Conservation (phyloP, 306 rosid genomes). For the Castanea sativa region DNA sequence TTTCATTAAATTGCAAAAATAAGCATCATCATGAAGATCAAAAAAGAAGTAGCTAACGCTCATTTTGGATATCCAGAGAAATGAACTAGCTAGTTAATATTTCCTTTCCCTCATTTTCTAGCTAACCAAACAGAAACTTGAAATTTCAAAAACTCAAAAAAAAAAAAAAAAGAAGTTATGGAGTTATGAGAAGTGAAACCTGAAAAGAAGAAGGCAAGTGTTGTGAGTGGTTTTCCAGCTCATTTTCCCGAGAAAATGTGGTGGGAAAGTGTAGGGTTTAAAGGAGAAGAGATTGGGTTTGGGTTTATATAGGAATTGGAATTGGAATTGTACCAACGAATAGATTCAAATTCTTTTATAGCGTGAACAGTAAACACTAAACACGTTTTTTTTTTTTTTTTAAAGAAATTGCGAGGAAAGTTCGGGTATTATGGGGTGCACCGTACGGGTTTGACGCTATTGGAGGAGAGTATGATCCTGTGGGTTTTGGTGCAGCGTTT, state of each 20-base stretch:
- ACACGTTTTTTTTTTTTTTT: no score
- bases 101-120: constrained; percentile 5
- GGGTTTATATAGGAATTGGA: constrained; percentile 15
- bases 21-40: not conserved
- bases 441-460: constrained; percentile 5
- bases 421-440: constrained; percentile 12
- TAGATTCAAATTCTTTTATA: constrained; percentile 10
- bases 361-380: no score
- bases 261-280: constrained; percentile 31
- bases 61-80: not conserved
- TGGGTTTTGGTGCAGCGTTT: not conserved
- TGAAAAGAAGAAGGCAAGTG: constrained; percentile 25
- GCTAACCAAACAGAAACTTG: constrained; percentile 1
- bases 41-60: not conserved
- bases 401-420: constrained; percentile 17
- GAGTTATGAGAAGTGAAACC: constrained; percentile 30
- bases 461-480: no score
- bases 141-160: not conserved
- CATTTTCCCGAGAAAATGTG: constrained; percentile 29
- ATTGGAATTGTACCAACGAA: not conserved
- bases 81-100: not conserved
- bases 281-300: not conserved
- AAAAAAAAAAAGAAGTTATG: not conserved
- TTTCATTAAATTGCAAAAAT: not conserved
- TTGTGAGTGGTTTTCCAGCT: not conserved